Evolutionary conservation across 345 rosid species (phyloP), one percentile per base, ranked within the genome.

Genomic region (Ceriops zippeliana): DNA sequence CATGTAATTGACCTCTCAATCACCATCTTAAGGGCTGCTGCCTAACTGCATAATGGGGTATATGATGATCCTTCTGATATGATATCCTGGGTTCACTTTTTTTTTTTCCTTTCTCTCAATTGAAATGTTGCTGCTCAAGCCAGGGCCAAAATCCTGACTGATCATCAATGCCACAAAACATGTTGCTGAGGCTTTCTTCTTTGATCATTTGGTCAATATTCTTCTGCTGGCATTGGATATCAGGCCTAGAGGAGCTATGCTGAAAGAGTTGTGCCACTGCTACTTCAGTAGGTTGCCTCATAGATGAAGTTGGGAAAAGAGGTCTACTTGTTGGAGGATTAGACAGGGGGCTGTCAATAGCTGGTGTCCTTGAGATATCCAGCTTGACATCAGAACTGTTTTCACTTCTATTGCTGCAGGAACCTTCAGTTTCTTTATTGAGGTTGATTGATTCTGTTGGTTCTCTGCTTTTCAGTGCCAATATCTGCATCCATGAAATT

Each of bases 71-170:
- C 38, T 63, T 58, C 47, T 13, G 34, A 17, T 20, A 21, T 52
- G 73, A 31, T 42, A 46, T 19, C 15, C 51, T 15, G 4, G 37
- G 20, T 37, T 67, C 51, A 31, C 21, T 0, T 30, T 59, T 28
- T 16, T 17, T 16, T 42, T 16, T 5, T 27, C 46, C n/a, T 56
- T 19, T 86, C n/a, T 56, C 31, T 86, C 77, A 92, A 56, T 87
- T 85, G 83, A 85, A 93, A 68, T 86, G 87, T 52, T 86, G 91
- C 35, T 89, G 93, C 66, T 93, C 98, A 76, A 93, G 83, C 98
- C 98, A 93, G 61, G 98, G 98, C 98, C 98, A 93, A 76, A 89
- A 81, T 31, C 90, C 95, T 53, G 96, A 70, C 24, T 95, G 99
- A 68, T 95, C 99, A 22, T 95, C 99, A 5, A 95, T 92, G 69